Evolutionary conservation across 108 stramenopile species (phyloP), one percentile per base, ranked within the genome.

Genomic region (Cyclostephanos tholiformis): DNA sequence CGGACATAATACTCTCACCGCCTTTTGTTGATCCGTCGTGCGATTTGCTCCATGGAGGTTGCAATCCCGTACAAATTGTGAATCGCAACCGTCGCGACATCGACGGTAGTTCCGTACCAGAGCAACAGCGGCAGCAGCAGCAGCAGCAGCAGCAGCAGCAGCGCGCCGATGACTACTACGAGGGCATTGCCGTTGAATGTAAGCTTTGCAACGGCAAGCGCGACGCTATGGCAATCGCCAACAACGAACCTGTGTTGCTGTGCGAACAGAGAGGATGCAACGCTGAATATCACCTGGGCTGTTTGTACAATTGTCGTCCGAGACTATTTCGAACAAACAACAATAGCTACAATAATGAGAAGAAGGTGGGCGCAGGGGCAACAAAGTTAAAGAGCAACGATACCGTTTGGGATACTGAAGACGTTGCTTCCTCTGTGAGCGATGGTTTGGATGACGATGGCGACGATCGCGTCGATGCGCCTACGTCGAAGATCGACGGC

Each of bases 261-360:
- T 82, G 81, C 52, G 81, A 82, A n/a, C 62, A 63, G 55, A 80
- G 66, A 64, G 81, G 81, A 9, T 82, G 81, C 56, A 78, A 82
- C 63, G 48, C 71, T n/a, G 81, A 92, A 65, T 89, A 84, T 71
- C 91, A 92, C 71, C 58, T 89, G 62, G 25, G 51, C 9, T 92
- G 91, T 64, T 82, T 86, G 36, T 44, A 51, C 5, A 75, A 82
- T 12, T 80, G 72, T 10, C 67, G 51, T 25, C 49, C 50, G 22
- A 38, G 41, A 3, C 55, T 76, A 16, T 66, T 72, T 63, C 46
- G 35, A 27, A 56, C 20, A 8, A 52, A 14, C 19, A 46, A 32
- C 32, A 29, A 30, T 23, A 55, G 29, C n/a, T 6, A 2, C 46
- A 49, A 25, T 26, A 52, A 13, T 43, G 57, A 27, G 41, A 20